phyloP scores from a whole-genome alignment of 2,329 filamentous ascomycete genomes.

The Colletotrichum orbiculare region DNA sequence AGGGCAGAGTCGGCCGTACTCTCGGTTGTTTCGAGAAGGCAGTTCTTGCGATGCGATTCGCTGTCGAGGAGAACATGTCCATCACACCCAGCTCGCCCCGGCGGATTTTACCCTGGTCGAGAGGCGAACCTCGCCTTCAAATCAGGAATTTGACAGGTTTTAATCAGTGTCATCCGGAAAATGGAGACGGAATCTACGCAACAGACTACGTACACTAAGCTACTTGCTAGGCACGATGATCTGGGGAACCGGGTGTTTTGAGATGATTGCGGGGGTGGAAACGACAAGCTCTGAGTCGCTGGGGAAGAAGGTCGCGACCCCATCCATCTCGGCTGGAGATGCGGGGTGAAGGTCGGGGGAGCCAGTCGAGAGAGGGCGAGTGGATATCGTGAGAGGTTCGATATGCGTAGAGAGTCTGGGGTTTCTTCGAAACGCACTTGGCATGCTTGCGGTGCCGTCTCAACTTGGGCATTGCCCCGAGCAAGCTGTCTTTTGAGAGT shows the following conservation, averaged over 20 bases:
- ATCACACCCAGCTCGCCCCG: conserved; percentile 10
- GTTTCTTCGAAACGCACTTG: neutral
- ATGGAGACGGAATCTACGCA: no score
- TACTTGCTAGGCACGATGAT: neutral
- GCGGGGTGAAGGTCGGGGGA: conserved; percentile 30
- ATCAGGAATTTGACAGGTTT: no score
- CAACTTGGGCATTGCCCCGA: conserved; percentile 2
- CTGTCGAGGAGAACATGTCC: conserved; percentile 2
- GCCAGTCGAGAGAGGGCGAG: conserved; percentile 20
- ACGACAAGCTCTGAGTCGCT: conserved; percentile 10
- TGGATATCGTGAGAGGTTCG: conserved; percentile 23
- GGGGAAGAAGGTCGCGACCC: conserved; percentile 6
- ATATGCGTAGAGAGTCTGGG: conserved; percentile 5
- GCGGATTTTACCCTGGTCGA: conserved; percentile 1
- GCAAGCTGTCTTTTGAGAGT: neutral
- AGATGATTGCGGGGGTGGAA: conserved; percentile 30
- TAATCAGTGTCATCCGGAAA: no score
- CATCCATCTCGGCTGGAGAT: conserved; percentile 15
- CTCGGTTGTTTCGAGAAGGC: conserved; percentile 30
- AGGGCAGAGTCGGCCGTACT: conserved; percentile 21
- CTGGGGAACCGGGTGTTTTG: conserved; percentile 14
- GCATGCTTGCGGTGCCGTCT: conserved; percentile 1
- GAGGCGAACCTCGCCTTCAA: neutral
- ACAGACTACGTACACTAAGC: no score
- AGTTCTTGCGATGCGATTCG: conserved; percentile 14